Evolutionary conservation across 2,329 filamentous ascomycete genomes (phyloP), one percentile per base, ranked within the genome.

Genomic region (Botryotinia narcissicola): DNA sequence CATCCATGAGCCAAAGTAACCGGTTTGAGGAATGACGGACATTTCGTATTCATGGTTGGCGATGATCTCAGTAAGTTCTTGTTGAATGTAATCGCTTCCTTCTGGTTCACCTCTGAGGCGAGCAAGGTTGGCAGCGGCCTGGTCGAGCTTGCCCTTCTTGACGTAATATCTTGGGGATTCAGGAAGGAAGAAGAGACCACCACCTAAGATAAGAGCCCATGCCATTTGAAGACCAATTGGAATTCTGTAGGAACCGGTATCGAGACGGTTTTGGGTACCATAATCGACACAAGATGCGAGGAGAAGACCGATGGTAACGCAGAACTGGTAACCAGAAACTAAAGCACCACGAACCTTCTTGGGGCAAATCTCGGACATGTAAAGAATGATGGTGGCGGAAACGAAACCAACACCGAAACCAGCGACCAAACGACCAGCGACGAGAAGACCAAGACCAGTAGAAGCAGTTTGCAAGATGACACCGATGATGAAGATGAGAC

Each of bases 31-130:
- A 74, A 92, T 90, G 74, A 91, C 84, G 68, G 88, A 84, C 78
- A 91, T 86, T 86, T 97, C 94, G 81, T 95, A 94, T 84, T 93
- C 92, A 83, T 95, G 89, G 86, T 97, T 97, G 85, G 93, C 94
- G 74, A 96, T 87, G 77, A 97, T 93, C 85, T 97, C 94, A 61
- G 92, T 88, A 63, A 97, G 87, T 84, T 97, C 94, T 75, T 89
- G 84, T 84, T 92, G 89, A 83, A 97, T 91, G 82, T 89, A 94
- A 75, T 92, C 88, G 35, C 92, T 95, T 72, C 92, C 89, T 71
- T 83, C 80, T 67, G 91, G 87, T 84, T 97, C 92, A 75, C 92
- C 92, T 81, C 94, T 92, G 46, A 97, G 88, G 73, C 86, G 87
- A 73, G 88, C 83, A 10, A 97, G 87, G 20, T 89, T 84, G 1